Conservation (phyloP, 192 early-diverging fungal genomes). For the Podila epigama region DNA sequence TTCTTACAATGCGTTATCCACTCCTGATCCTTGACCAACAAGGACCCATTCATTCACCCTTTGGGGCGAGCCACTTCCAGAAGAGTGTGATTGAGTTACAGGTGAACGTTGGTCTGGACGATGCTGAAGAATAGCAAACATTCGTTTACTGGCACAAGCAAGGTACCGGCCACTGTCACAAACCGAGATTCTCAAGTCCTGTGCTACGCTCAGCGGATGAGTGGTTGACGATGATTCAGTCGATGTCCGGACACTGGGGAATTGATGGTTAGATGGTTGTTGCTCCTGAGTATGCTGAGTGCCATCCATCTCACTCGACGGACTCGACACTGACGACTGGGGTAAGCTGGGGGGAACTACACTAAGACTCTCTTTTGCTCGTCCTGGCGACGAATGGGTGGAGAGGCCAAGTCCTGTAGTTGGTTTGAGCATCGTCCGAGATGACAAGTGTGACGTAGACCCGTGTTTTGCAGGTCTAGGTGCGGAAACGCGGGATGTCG, state of each 20-base stretch:
- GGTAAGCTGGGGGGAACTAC: neutral
- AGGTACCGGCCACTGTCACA: conserved; percentile 46
- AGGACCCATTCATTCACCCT: conserved; percentile 24
- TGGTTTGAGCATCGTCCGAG: neutral
- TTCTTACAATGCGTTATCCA: conserved; percentile 48
- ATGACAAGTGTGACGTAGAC: neutral
- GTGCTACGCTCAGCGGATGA: conserved; percentile 34
- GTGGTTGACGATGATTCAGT: neutral
- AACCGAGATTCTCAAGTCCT: conserved; percentile 29
- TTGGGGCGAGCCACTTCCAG: neutral
- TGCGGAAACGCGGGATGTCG: neutral
- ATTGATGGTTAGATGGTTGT: neutral
- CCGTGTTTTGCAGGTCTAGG: neutral
- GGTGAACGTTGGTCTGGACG: neutral
- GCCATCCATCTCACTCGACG: too few relatives aligned
- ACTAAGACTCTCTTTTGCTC: neutral
- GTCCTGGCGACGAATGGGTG: neutral
- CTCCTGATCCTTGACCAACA: conserved; percentile 57
- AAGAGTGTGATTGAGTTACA: neutral
- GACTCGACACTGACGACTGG: too few relatives aligned
- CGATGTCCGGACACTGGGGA: neutral
- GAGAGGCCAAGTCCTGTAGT: neutral
- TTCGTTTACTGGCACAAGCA: conserved; percentile 40
- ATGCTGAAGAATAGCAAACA: conserved; percentile 35
- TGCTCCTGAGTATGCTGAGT: too few relatives aligned